Percentiles rank a stretch among this genome's conserved stretches.
Evolutionary conservation across 805 yeast species (phyloP).

Genomic region (Kodamaea leandrae): DNA sequence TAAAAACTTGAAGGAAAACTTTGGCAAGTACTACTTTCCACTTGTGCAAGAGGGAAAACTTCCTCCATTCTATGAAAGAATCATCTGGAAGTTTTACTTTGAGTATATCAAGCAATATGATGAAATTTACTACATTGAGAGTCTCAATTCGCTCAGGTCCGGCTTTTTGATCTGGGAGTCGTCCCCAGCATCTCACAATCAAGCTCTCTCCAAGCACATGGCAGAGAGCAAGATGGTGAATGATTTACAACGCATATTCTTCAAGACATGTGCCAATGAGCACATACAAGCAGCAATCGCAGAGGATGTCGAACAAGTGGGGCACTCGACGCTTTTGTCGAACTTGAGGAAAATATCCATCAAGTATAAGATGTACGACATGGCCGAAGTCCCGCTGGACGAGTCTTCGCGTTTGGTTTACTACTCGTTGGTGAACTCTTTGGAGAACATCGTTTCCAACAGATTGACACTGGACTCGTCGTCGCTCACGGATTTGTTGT

Average conservation of each 20-base stretch:
- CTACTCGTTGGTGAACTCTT: slow-evolving; percentile 16
- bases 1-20: slow-evolving; percentile 28
- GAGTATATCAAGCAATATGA: slow-evolving; percentile 26
- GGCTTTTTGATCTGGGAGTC: slow-evolving; percentile 40
- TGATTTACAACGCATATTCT: slow-evolving; percentile 25
- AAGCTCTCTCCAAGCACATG: slow-evolving; percentile 16
- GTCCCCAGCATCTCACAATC: slow-evolving; percentile 16
- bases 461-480: slow-evolving; percentile 2
- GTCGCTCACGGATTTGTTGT: slow-evolving; percentile 1
- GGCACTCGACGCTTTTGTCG: slow-evolving; percentile 22
- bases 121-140: slow-evolving; percentile 23
- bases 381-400: slow-evolving; percentile 13
- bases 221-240: slow-evolving; percentile 15
- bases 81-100: slow-evolving; percentile 41
- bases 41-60: slow-evolving; percentile 21
- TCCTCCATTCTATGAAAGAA: slow-evolving; percentile 38
- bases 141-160: slow-evolving; percentile 22
- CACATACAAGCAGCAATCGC: slow-evolving; percentile 16
- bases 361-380: slow-evolving; percentile 26
- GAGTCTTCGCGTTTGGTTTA: slow-evolving; percentile 12
- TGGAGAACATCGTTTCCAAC: slow-evolving; percentile 13
- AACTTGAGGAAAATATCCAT: slow-evolving; percentile 31
- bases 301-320: slow-evolving; percentile 12
- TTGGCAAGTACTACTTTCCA: slow-evolving; percentile 24
- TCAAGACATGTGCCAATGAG: slow-evolving; percentile 19